Base-by-base conservation (phyloP, 108 stramenopile genomes). In the Thalassiosira profunda region DNA sequence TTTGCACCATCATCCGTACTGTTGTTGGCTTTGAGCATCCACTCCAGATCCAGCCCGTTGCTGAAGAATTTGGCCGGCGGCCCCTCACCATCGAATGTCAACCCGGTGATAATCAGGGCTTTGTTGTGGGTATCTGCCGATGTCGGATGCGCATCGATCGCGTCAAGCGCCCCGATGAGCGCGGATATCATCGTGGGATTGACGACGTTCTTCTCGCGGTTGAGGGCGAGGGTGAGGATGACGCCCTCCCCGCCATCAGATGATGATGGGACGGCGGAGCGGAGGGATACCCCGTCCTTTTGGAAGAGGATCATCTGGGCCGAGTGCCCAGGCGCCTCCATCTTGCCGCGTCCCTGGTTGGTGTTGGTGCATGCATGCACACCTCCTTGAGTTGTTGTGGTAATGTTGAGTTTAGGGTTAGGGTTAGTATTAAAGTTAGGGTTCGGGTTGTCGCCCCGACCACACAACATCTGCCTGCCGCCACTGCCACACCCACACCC, bases 31-130 rank as follows among this genome's bases (percentile, higher is more conserved):
- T 45, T 45, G 28, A 63, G 8, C 70, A 87, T 67, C 79, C 76
- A 85, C 23, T 88, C 55, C 7, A 88, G 44, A 56, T 88, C 87
- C 23, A 88, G 40, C 5, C 87, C 87, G 40, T 83, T 86, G 17
- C 79, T 72, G 53, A 88, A 88, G 67, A 88, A 81, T 79, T 85
- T 85, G 25, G 72, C 76, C 14, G 17, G 60, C 26, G 29, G 29
- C 28, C 36, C 6, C 9, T 44, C 15, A 5, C 25, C 46, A 40
- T 58, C 36, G 11, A 41, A 28, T 17, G 41, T 46, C 14, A 68
- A 17, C 25, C 75, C 75, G 18, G 75, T 76, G 5, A 76, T 61
- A 10, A 76, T 68, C 28, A 76, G 47, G 4, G 64, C 31, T 34
- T 68, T 76, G 30, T 76, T 76, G 17, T 78, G 64, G 28, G 76